Conservation (phyloP, 495 filamentous ascomycete species). For the Penicillium lividum region DNA sequence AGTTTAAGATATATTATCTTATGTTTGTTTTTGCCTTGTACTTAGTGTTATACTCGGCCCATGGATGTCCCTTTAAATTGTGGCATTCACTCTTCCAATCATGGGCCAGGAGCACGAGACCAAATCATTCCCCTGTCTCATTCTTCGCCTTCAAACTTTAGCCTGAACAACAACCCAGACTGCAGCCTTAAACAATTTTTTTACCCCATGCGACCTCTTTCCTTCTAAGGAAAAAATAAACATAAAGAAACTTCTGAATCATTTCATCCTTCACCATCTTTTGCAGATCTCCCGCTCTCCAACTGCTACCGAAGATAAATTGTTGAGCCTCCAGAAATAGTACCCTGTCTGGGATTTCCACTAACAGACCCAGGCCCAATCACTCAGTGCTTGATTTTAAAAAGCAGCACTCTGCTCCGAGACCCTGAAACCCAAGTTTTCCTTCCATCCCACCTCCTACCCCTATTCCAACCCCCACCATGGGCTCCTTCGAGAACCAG, state of each 20-base stretch:
- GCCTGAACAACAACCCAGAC: constrained; percentile 8
- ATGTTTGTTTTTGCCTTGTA: neutral
- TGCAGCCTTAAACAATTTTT: neutral
- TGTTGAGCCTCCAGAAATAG: neutral
- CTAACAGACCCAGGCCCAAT: constrained; percentile 6
- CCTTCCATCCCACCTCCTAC: neutral
- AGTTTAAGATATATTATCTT: no score
- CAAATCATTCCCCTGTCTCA: constrained; percentile 21
- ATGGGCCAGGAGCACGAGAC: constrained; percentile 44
- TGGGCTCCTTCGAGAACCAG: constrained; percentile 34
- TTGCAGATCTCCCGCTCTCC: constrained; percentile 17
- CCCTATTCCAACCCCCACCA: constrained; percentile 19
- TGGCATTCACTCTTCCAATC: constrained; percentile 33
- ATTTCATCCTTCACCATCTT: neutral
- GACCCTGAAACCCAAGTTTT: constrained; percentile 1
- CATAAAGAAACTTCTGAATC: neutral
- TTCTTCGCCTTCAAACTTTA: neutral
- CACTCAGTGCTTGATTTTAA: constrained; percentile 4
- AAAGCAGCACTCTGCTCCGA: constrained; percentile 1
- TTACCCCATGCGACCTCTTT: constrained; percentile 9
- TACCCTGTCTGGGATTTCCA: constrained; percentile 10
- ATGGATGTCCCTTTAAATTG: neutral
- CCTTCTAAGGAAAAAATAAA: constrained; percentile 2
- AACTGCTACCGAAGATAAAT: constrained; percentile 7
- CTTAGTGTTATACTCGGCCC: neutral